These are phyloP conservation scores for Nepenthes alata DNA, from an alignment of 179 eudicot species.

Conservation along the genomic window DNA sequence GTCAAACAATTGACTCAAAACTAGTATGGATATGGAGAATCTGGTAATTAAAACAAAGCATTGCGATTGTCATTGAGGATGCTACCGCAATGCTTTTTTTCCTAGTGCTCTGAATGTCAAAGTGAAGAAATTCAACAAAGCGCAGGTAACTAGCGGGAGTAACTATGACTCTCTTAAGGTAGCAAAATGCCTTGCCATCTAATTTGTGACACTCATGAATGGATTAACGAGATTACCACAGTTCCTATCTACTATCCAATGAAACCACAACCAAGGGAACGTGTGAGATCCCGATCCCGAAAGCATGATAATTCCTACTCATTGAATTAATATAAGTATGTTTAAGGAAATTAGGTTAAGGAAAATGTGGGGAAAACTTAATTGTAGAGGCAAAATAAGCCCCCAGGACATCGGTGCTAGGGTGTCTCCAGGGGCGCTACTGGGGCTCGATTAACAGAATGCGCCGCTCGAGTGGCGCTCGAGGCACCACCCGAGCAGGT, in stretches of 20 bases:
- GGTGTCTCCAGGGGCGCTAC: no score
- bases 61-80: neutral
- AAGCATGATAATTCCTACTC: no score
- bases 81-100: neutral
- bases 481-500: no score
- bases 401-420: no score
- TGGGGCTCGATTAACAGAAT: no score
- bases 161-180: constrained; percentile 2
- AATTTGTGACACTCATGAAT: neutral
- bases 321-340: no score
- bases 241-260: neutral
- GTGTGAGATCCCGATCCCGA: no score
- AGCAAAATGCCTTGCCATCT: neutral
- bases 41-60: neutral
- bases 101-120: neutral
- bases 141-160: neutral
- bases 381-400: no score
- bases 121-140: neutral
- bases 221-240: constrained; percentile 1
- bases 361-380: no score
- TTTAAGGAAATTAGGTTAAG: no score
- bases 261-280: neutral
- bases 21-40: neutral
- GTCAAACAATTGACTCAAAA: neutral
- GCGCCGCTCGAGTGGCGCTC: no score